phyloP scores from a whole-genome alignment of 164 flowering plant species.

The Berberis vulgaris region DNA sequence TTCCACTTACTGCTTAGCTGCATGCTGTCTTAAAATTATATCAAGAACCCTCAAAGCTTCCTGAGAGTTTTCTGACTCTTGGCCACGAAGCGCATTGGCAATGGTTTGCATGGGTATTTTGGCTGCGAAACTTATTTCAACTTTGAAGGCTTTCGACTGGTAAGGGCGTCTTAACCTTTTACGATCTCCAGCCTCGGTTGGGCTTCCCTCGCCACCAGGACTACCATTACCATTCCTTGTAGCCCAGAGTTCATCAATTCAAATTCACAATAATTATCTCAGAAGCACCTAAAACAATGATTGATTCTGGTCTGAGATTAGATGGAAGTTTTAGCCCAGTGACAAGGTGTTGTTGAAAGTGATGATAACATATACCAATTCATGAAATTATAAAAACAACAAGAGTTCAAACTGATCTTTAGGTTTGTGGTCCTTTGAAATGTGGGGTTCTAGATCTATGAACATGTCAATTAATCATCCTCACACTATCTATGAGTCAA shows the following conservation, averaged over 20 bases:
- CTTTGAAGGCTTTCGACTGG: slow-evolving; percentile 62
- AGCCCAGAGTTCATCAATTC: slow-evolving; percentile 14
- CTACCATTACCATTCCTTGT: slow-evolving; percentile 39
- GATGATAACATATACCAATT: no score
- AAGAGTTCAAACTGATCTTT: no score
- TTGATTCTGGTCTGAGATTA: no score
- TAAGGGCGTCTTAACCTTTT: slow-evolving; percentile 58
- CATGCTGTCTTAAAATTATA: slow-evolving; percentile 85
- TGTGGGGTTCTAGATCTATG: no score
- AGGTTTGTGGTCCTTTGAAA: no score
- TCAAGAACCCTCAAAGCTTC: slow-evolving; percentile 90
- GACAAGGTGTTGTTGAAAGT: no score
- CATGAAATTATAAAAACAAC: no score
- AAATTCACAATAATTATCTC: no score
- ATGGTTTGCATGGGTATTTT: slow-evolving; percentile 87
- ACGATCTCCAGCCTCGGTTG: slow-evolving; percentile 46
- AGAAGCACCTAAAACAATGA: no score
- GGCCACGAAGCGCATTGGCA: slow-evolving; percentile 66
- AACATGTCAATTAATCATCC: no score
- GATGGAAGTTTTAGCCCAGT: no score
- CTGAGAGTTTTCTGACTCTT: slow-evolving; percentile 73
- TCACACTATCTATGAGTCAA: no score
- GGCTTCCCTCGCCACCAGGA: slow-evolving; percentile 46
- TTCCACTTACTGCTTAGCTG: slow-evolving; percentile 71
- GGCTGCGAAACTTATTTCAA: slow-evolving; percentile 81